phyloP scores from a whole-genome alignment of 768 basidiomycete species.

The Mycena olivaceomarginata region DNA sequence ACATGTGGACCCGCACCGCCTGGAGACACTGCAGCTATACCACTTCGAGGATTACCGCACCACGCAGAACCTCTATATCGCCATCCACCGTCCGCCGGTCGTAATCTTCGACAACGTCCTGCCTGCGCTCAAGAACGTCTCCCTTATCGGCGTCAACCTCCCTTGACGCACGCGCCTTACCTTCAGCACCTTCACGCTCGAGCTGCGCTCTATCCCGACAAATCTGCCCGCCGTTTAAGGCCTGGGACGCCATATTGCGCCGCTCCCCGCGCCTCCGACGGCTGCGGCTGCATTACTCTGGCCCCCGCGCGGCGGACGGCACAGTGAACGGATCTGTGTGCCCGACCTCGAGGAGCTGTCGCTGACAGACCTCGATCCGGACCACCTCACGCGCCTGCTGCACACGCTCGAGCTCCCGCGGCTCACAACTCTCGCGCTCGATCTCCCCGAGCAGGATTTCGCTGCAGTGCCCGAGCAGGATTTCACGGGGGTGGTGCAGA shows the following conservation, averaged over 20 bases:
- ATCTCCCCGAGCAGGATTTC: conserved; percentile 75
- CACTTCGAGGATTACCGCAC: conserved; percentile 77
- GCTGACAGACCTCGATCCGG: conserved; percentile 74
- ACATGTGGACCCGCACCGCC: conserved; percentile 72
- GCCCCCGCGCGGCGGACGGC: conserved; percentile 59
- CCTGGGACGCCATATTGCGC: conserved; percentile 74
- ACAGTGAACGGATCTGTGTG: conserved; percentile 55
- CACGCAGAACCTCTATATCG: conserved; percentile 69
- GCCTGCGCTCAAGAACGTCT: conserved; percentile 72
- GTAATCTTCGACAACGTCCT: conserved; percentile 72
- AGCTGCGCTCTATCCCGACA: conserved; percentile 77
- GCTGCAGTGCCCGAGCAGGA: conserved; percentile 68
- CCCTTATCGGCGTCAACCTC: conserved; percentile 80
- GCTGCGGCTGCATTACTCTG: conserved; percentile 76
- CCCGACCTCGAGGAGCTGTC: conserved; percentile 65
- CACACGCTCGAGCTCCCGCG: conserved; percentile 67
- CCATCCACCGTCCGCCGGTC: conserved; percentile 77
- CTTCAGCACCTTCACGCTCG: conserved; percentile 69
- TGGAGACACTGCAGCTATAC: conserved; percentile 78
- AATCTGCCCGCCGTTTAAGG: conserved; percentile 72
- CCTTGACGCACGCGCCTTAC: conserved; percentile 72
- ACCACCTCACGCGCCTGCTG: conserved; percentile 69
- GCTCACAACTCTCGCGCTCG: conserved; percentile 66
- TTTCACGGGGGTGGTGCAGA: conserved; percentile 65
- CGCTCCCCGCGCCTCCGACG: conserved; percentile 67